Base-by-base conservation (phyloP, 2,329 filamentous ascomycete genomes). In the Microsporum canis region DNA sequence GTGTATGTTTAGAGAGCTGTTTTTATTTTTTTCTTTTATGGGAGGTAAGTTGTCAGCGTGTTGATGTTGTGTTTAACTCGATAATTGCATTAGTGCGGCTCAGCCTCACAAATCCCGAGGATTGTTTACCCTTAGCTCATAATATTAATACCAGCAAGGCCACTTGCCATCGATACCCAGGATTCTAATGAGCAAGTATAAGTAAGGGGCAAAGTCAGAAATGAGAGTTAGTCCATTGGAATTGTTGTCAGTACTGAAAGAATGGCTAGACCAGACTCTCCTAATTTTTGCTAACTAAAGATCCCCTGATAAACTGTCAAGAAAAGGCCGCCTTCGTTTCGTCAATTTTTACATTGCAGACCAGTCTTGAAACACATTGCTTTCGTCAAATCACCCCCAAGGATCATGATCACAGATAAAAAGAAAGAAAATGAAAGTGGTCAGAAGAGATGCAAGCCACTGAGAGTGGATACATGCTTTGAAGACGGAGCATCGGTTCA, bases 201-300 rank as follows among this genome's bases (percentile, higher is more conserved):
- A 55, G n/a, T 55, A 34, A 7, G 51, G 7, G 12, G 17, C 14
- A 55, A 53, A 51, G 14, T 29, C 29, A 55, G 51, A 34, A 34
- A 23, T 17, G 51, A 36, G 51, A 55, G 33, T 34, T 33, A 55
- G 51, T 55, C 51, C 51, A 10, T 47, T 55, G 14, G 29, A 55
- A 34, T 55, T 34, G 31, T 36, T 55, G 51, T 55, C 31, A 31
- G 14, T 47, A 27, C 31, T 23, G 51, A 55, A 34, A 33, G 51
- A 55, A 55, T 55, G 51, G 51, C 51, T 55, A 55, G 51, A 55
- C 51, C 51, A 55, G 51, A 55, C 51, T 55, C 51, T 23, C 51
- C 51, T 36, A 55, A 36, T 55, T 55, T 53, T 55, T 55, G 51
- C 51, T 55, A 55, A 55, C 51, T 55, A 55, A 36, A 55, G 51